Evolutionary conservation across 306 rosid species (phyloP).

Genomic region (Amphicarpaea edgeworthii): DNA sequence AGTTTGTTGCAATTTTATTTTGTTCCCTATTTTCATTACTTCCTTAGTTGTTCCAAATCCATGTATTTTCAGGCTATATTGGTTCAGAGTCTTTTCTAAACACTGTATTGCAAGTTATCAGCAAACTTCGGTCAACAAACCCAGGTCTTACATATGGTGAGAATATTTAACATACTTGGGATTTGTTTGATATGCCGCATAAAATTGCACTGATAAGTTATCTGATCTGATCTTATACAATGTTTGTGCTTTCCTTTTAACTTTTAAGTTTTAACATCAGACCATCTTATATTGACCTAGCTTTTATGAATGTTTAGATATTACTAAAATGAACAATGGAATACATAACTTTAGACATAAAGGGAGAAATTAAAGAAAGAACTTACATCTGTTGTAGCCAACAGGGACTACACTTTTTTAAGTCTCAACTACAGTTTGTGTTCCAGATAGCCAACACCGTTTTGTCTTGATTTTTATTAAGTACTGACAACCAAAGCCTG

Average conservation of each 20-base stretch:
- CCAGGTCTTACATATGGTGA: slow-evolving; percentile 75
- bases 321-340: neutral
- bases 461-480: slow-evolving; percentile 6
- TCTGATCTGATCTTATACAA: neutral
- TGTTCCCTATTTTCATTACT: neutral
- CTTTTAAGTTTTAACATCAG: neutral
- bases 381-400: slow-evolving; percentile 28
- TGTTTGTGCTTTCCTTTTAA: slow-evolving; percentile 34
- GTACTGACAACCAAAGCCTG: slow-evolving; percentile 31
- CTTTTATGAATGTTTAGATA: slow-evolving; percentile 4
- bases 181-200: neutral
- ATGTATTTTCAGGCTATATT: slow-evolving; percentile 71
- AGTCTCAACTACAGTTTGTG: slow-evolving; percentile 9
- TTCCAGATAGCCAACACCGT: neutral
- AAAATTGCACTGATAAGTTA: neutral
- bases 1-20: neutral
- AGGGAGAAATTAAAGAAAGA: slow-evolving; percentile 25
- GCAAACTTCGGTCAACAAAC: slow-evolving; percentile 73
- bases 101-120: slow-evolving; percentile 76
- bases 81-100: slow-evolving; percentile 87
- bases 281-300: slow-evolving; percentile 6
- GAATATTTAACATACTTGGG: slow-evolving; percentile 16
- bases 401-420: slow-evolving; percentile 10
- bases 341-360: slow-evolving; percentile 1
- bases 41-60: slow-evolving; percentile 5